Base-by-base conservation (phyloP, 176 grass and related monocot species). In the Oryza coarctata region DNA sequence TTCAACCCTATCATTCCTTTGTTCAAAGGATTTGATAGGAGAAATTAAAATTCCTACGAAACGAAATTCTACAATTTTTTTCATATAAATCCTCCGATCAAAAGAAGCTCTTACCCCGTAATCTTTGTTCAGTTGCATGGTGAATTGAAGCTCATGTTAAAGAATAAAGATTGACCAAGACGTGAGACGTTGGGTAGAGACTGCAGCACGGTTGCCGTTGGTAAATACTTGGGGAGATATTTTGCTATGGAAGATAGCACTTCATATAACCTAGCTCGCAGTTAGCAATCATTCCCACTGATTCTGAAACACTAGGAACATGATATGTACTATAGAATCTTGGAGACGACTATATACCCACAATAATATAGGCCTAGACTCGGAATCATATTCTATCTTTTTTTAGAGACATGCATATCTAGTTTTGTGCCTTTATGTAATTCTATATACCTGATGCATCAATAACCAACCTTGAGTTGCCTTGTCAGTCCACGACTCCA, bases 381-480 rank as follows among this genome's bases (percentile, higher is more conserved):
- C 43, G 35, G 77, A 65, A 83, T 67, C 71, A 5, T 40, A 38
- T 75, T 83, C 71, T 14, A 20, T 57, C 0, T 75, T 52, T 52
- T 52, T 55, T 52, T 75, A 27, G 20, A 25, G 55, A 60, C 38
- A 83, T 38, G 7, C 30, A 34, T 63, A 23, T 68, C 29, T n/a
- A 28, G 9, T 63, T 68, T 18, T 72, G 25, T 65, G 27, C 12
- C 63, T 65, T 6, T 31, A 9, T 25, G n/a, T 7, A 5, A 26
- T 41, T 40, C 11, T 40, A 22, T 20, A 55, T 55, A 26, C 0
- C 22, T 23, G 4, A 70, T 70, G 12, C 36, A 26, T 26, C 35
- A 22, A 70, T 26, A 41, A 23, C 67, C 11, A n/a, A 26, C 68
- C 22, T 70, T 26, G 66, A 4, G 10, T 70, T 70, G 11, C 36